phyloP scores from a whole-genome alignment of 2,329 filamentous ascomycete species.

The Diaporthe sp. region DNA sequence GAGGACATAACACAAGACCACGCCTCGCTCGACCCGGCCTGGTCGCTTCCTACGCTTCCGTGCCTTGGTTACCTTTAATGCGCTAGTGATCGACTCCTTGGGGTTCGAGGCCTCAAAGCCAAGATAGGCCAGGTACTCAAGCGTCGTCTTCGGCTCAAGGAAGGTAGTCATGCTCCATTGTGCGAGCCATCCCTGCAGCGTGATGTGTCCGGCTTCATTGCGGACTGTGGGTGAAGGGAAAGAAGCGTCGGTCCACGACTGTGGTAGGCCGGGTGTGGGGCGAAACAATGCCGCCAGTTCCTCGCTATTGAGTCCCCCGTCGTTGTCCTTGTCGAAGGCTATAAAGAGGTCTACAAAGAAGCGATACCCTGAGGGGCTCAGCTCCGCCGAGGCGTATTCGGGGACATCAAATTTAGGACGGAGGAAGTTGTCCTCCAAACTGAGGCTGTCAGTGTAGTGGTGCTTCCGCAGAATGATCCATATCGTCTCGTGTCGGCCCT shows the following conservation, averaged over 20 bases:
- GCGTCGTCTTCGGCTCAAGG: constrained; percentile 91
- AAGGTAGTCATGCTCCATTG: constrained; percentile 99
- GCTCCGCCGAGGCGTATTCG: constrained; percentile 90
- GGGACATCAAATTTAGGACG: constrained; percentile 96
- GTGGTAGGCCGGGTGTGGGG: constrained; percentile 89
- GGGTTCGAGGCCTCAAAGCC: constrained; percentile 88
- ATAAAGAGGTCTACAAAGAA: constrained; percentile 98
- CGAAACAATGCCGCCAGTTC: constrained; percentile 91
- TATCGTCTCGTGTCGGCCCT: constrained; percentile 96
- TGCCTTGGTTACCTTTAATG: constrained; percentile 92
- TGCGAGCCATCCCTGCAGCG: constrained; percentile 96
- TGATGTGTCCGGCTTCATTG: constrained; percentile 95
- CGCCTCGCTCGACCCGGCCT: constrained; percentile 91
- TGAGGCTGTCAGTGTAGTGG: constrained; percentile 95
- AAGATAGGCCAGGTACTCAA: constrained; percentile 96
- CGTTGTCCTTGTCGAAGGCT: constrained; percentile 96
- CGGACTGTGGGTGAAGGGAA: constrained; percentile 96
- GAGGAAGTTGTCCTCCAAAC: constrained; percentile 90
- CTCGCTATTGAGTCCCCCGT: constrained; percentile 89
- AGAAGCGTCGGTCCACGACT: constrained; percentile 87
- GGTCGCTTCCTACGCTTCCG: constrained; percentile 87
- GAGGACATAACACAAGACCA: constrained; percentile 93
- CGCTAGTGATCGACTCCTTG: constrained; percentile 84
- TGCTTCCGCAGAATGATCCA: constrained; percentile 98
- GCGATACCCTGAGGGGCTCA: constrained; percentile 93